phyloP scores from a whole-genome alignment of 495 filamentous ascomycete genomes.

The Aspergillus haitiensis region DNA sequence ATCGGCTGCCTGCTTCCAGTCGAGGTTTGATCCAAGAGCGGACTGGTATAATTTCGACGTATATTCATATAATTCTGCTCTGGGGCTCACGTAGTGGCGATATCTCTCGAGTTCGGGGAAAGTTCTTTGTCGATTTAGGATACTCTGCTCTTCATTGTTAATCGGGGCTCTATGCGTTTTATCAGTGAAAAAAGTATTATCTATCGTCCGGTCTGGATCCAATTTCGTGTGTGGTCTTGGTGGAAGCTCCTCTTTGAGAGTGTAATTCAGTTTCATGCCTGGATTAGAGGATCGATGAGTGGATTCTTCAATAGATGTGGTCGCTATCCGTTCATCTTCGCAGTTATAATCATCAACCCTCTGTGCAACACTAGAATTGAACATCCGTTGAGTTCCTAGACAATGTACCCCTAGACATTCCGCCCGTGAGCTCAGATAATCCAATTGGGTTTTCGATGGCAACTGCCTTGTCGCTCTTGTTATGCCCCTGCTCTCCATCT shows the following conservation, averaged over 20 bases:
- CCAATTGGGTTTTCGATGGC: conserved; percentile 23
- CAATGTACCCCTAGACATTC: conserved; percentile 21
- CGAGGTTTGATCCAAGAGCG: conserved; percentile 19
- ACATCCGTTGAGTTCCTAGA: conserved; percentile 34
- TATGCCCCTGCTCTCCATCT: conserved; percentile 23
- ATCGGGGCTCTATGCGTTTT: background rate
- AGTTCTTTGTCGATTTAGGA: background rate
- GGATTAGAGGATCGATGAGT: background rate
- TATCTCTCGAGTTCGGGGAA: conserved; percentile 9
- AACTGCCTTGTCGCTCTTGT: conserved; percentile 16
- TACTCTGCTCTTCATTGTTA: background rate
- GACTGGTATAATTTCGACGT: conserved; percentile 23
- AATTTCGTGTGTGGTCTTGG: background rate
- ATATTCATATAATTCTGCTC: conserved; percentile 12
- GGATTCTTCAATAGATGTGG: conserved; percentile 3
- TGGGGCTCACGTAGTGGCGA: conserved; percentile 15
- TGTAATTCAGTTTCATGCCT: conserved; percentile 4
- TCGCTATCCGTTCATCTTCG: conserved; percentile 10
- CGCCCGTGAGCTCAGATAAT: conserved; percentile 23
- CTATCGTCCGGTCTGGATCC: background rate
- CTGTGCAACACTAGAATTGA: conserved; percentile 32
- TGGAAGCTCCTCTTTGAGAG: background rate
- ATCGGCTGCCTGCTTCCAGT: conserved; percentile 58
- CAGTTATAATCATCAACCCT: conserved; percentile 21
- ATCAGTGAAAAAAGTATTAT: background rate